Conservation (phyloP, 441 rosid genomes). For the Manihot esculenta region DNA sequence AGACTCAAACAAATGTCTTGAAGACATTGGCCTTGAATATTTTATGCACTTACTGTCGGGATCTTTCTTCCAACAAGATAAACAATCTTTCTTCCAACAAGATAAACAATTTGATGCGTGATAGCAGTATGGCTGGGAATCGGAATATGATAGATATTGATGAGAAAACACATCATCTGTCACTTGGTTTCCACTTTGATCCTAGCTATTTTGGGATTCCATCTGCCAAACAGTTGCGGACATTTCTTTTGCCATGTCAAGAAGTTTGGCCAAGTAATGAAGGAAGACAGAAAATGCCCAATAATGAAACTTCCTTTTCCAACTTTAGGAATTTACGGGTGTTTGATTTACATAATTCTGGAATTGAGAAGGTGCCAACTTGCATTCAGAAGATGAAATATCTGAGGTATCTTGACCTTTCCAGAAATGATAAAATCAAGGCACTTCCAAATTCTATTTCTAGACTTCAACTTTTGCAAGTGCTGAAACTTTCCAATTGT, state of each 20-base stretch:
- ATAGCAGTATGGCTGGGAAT: slow-evolving; percentile 12
- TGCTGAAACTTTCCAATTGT: slow-evolving; percentile 16
- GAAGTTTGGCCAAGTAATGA: not conserved
- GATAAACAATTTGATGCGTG: slow-evolving; percentile 30
- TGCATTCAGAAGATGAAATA: not conserved
- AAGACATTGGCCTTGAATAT: not conserved
- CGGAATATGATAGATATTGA: not conserved
- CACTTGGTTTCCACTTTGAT: not conserved
- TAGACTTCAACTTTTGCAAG: not conserved
- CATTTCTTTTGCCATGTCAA: not conserved
- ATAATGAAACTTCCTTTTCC: not conserved
- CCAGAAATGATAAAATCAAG: not conserved
- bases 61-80: slow-evolving; percentile 22
- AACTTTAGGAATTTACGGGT: slow-evolving; percentile 16
- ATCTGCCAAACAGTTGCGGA: not conserved
- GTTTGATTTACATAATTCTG: not conserved
- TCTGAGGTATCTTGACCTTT: too few species aligned
- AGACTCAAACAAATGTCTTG: too few species aligned
- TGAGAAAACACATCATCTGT: not conserved
- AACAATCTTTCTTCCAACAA: slow-evolving; percentile 16
- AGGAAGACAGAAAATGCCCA: not conserved
- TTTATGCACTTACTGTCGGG: slow-evolving; percentile 8
- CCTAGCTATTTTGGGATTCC: not conserved
- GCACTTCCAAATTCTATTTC: not conserved
- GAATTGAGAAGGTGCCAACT: not conserved